Evolutionary conservation across 2,329 filamentous ascomycete species (phyloP), one percentile per base, ranked within the genome.

Genomic region (Fusarium temperatum): DNA sequence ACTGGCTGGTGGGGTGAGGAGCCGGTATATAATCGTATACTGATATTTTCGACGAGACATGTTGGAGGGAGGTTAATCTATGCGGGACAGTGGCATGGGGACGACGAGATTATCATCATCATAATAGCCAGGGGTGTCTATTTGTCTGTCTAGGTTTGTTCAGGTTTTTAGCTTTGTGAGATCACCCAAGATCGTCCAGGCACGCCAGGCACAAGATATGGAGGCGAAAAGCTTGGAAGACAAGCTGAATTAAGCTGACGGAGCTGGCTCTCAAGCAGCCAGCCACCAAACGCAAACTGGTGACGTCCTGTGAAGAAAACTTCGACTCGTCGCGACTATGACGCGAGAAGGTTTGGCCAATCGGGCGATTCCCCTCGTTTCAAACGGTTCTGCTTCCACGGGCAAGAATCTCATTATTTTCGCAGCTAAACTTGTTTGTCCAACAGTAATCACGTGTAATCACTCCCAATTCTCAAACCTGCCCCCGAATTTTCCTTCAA

Each of bases 261-360:
- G n/a, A 50, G 42, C 28, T 39, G 24, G 24, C 50, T 55, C 32
- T 65, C 28, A 24, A 30, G 38, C 50, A 60, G 68, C 71, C 63
- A 74, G 54, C 66, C 72, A 72, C 68, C 61, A 41, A 70, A 53
- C 48, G 60, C 47, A 47, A 54, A 47, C 45, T 54, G 32, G 36
- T 51, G 67, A 70, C 61, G 50, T 63, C 39, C 35, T 22, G 38
- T 56, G 32, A 41, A 51, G 38, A 61, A 58, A 50, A 66, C 35
- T 66, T 56, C 38, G 60, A 75, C 76, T 60, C 48, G 65, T 77
- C 77, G 75, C 77, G 77, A 78, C 77, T 28, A 70, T 75, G 77
- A 78, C 77, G 77, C 77, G 77, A 70, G 68, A 60, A 67, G 50
- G 59, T 55, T 45, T 44, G 35, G 35, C 75, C 76, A 78, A 77